These are phyloP conservation scores for Rhodotorula paludigena DNA, from an alignment of 768 basidiomycete species.

Conservation along the genomic window DNA sequence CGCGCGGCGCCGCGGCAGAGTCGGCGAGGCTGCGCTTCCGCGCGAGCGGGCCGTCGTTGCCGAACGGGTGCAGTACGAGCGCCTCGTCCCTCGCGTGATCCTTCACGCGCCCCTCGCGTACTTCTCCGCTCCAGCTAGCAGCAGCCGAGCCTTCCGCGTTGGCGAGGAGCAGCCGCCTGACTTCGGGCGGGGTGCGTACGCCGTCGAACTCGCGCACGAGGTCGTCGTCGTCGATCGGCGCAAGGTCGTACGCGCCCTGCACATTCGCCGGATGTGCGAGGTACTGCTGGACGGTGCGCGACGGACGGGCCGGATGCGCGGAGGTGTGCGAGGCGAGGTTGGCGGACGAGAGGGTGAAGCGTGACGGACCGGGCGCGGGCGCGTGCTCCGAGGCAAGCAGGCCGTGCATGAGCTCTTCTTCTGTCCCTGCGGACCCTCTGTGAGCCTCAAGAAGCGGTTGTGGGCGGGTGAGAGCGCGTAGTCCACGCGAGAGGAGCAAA, in stretches of 20 bases:
- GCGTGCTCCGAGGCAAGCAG: not conserved
- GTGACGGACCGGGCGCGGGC: not conserved
- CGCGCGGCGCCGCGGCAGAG: not conserved
- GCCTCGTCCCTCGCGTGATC: conserved; percentile 9
- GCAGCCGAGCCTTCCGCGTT: not conserved
- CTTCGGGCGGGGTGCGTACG: not conserved
- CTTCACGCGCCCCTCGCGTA: not conserved
- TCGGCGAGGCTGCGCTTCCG: no score
- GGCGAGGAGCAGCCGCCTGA: not conserved
- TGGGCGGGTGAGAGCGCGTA: no score
- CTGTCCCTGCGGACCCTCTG: no score
- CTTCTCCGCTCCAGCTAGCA: not conserved
- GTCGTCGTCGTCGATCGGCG: not conserved
- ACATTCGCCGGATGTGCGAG: not conserved
- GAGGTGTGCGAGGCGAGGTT: conserved; percentile 17
- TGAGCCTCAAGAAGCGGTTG: no score
- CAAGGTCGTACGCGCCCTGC: not conserved
- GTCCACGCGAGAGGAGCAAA: no score
- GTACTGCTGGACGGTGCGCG: conserved; percentile 9
- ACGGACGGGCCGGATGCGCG: not conserved
- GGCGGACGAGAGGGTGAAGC: conserved; percentile 1
- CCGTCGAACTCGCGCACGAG: conserved; percentile 4
- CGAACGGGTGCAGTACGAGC: conserved; percentile 15
- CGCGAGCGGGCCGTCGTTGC: not conserved
- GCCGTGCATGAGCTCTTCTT: conserved; percentile 7